Base-by-base conservation (phyloP, 192 early-diverging fungal species). In the Linnemannia zychae region DNA sequence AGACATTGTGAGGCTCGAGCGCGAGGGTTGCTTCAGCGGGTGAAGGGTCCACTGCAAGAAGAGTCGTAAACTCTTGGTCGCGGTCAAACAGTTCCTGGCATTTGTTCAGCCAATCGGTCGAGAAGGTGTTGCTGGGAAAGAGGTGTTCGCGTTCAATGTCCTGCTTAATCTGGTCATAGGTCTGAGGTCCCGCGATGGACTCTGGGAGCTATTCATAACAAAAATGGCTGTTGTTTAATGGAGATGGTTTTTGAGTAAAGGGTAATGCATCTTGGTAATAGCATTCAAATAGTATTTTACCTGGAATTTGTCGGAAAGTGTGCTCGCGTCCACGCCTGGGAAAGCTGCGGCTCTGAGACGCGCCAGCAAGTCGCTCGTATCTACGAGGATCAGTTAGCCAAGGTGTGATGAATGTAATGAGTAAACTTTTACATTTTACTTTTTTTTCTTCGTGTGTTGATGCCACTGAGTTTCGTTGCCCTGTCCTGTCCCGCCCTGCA, bases 81-180 rank as follows among this genome's bases (percentile, higher is more conserved):
- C 74, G 67, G 50, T 75, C 63, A 65, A 87, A 87, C 65, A 84
- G 87, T 79, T 91, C 87, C 86, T 93, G 92, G 75, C 89, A 93
- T 57, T 90, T 88, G 44, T 81, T 85, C 33, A 93, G 70, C 92
- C 92, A 93, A 16, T 81, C 71, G 28, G 79, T 87, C 6, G 92
- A 90, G 53, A 93, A 93, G 40, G 89, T 88, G 46, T 84, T 83
- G 47, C 81, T 86, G 15, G 92, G 91, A 53, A 88, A 88, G 40
- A 93, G 80, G 87, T 90, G 91, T n/a, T 87, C 89, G 4, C 83
- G 77, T 68, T 92, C 92, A 63, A 92, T 77, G 20, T 92, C 88
- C 74, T 63, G 72, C 47, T 85, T 84, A n/a, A 92, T 88, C 9
- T 88, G 76, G 28, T 87, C 85, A 38, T 67, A 84, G 22, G 88